A percentile compares a stretch with the other conserved stretches of the same genome.
phyloP scores from a whole-genome alignment of 2,329 filamentous ascomycete species.

The Didymella keratinophila region DNA sequence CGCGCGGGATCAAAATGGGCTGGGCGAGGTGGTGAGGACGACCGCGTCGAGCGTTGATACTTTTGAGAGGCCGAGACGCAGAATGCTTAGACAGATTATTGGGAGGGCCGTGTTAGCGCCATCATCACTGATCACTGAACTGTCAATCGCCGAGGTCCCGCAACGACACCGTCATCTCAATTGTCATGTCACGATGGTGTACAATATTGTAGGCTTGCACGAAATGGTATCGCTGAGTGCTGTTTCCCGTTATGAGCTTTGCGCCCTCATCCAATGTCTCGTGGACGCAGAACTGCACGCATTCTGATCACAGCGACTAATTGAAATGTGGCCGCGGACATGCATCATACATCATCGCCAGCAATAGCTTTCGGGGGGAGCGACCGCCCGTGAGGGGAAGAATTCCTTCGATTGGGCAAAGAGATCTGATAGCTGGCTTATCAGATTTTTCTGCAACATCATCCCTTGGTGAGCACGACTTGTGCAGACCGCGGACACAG shows the following conservation, averaged over 20 bases:
- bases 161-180: conserved; percentile 1
- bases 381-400: conserved; percentile 26
- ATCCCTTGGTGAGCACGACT: neutral
- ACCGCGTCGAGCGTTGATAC: conserved; percentile 16
- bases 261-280: neutral
- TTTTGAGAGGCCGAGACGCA: conserved; percentile 13
- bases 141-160: conserved; percentile 13
- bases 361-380: conserved; percentile 27
- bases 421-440: conserved; percentile 37
- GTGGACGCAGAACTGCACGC: neutral
- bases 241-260: neutral
- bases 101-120: conserved; percentile 7
- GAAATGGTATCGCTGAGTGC: neutral
- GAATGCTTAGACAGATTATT: conserved; percentile 8
- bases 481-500: neutral
- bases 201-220: neutral
- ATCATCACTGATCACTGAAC: conserved; percentile 8
- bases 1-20: conserved; percentile 4
- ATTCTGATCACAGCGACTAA: conserved; percentile 4
- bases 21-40: conserved; percentile 26
- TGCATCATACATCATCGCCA: conserved; percentile 25
- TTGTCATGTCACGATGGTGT: neutral
- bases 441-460: conserved; percentile 10
- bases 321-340: conserved; percentile 20
- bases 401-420: conserved; percentile 16